Evolutionary conservation across 768 basidiomycete species (phyloP).

Genomic region (Mycena capillaripes): DNA sequence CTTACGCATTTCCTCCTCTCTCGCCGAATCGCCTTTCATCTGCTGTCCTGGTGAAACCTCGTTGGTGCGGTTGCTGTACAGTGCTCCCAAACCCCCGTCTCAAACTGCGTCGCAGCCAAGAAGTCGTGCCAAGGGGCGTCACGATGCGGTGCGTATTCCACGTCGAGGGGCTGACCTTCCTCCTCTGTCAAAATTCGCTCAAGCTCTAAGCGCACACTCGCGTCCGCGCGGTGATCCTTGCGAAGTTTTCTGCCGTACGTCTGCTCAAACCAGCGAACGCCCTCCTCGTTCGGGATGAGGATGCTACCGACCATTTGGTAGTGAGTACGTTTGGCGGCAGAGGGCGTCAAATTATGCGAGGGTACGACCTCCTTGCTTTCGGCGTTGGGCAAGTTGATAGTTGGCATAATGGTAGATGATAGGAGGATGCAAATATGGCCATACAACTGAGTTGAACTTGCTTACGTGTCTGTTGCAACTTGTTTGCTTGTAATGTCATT

Average conservation of each 20-base stretch:
- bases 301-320: constrained; percentile 18
- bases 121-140: constrained; percentile 19
- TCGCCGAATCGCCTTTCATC: constrained; percentile 16
- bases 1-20: constrained; percentile 20
- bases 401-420: too few species aligned
- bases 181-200: too few species aligned
- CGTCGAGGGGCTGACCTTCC: constrained; percentile 6
- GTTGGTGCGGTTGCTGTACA: neutral
- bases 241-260: constrained; percentile 8
- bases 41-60: constrained; percentile 12
- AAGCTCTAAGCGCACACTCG: constrained; percentile 16
- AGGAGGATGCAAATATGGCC: too few species aligned
- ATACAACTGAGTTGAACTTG: too few species aligned
- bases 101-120: constrained; percentile 19
- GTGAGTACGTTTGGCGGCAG: neutral
- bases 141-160: constrained; percentile 17
- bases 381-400: neutral
- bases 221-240: constrained; percentile 15
- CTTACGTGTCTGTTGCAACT: too few species aligned
- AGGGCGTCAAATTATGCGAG: neutral
- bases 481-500: too few species aligned
- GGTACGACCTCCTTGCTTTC: neutral
- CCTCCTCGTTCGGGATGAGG: constrained; percentile 13
- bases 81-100: constrained; percentile 21
- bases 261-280: constrained; percentile 16